phyloP scores from a whole-genome alignment of 257 asterid genomes.

The Asclepias syriaca region DNA sequence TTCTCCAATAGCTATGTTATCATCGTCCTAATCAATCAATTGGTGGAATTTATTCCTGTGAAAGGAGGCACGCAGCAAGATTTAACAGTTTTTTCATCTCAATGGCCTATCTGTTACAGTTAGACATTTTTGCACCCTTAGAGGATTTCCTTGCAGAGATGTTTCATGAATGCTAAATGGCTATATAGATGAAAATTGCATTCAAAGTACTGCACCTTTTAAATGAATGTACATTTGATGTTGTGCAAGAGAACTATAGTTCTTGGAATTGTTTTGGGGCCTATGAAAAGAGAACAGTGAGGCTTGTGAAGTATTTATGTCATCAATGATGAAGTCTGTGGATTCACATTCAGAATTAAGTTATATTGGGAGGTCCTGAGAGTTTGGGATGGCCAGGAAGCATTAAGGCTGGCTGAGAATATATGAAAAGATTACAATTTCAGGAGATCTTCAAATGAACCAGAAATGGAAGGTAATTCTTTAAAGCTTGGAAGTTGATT shows the following conservation, averaged over 20 bases:
- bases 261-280: neutral
- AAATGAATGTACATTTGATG: neutral
- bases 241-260: neutral
- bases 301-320: neutral
- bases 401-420: neutral
- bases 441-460: neutral
- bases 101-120: neutral
- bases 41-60: neutral
- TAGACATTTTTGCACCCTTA: neutral
- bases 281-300: neutral
- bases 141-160: slow-evolving; percentile 5
- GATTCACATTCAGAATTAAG: neutral
- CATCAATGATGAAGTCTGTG: neutral
- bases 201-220: neutral
- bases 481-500: neutral
- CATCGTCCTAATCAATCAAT: slow-evolving; percentile 3
- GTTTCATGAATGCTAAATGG: neutral
- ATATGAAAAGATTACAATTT: neutral
- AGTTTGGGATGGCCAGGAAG: neutral
- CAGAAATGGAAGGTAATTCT: neutral
- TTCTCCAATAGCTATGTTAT: slow-evolving; percentile 12
- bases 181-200: neutral
- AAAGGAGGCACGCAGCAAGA: neutral
- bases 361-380: neutral
- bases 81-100: neutral